Evolutionary conservation across 306 rosid genomes (phyloP).

Genomic region (Begonia loranthoides): DNA sequence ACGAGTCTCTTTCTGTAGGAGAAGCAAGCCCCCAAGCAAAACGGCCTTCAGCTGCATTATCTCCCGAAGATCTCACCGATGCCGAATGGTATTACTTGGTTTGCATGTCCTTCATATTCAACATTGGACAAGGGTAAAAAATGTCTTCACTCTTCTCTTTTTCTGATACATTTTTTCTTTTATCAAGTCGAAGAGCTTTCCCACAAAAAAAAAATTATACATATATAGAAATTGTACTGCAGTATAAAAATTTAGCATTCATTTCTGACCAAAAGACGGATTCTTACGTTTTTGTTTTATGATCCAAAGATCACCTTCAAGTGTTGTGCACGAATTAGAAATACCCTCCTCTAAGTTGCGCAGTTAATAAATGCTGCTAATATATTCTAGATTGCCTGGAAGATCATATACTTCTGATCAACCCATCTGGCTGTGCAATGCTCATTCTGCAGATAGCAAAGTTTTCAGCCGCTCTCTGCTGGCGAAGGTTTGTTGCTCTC

Average conservation of each 20-base stretch:
- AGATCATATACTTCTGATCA: conserved; percentile 41
- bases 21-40: conserved; percentile 46
- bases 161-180: conserved; percentile 4
- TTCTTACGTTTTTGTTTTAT: too few species aligned
- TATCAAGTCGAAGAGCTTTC: neutral
- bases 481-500: conserved; percentile 47
- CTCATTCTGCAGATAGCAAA: conserved; percentile 44
- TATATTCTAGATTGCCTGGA: conserved; percentile 54
- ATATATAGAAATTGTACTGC: too few species aligned
- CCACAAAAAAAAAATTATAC: too few species aligned
- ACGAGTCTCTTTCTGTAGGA: conserved; percentile 39
- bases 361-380: neutral
- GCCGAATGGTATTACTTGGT: conserved; percentile 92
- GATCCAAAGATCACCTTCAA: too few species aligned
- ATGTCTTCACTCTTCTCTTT: conserved; percentile 3
- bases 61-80: conserved; percentile 83
- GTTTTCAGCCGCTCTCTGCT: conserved; percentile 55
- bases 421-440: conserved; percentile 61
- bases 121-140: conserved; percentile 69
- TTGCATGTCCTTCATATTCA: conserved; percentile 79
- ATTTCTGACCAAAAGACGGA: too few species aligned
- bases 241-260: too few species aligned
- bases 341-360: too few species aligned
- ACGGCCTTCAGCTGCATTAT: conserved; percentile 64
- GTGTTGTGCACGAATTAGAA: too few species aligned